phyloP scores from a whole-genome alignment of 2,329 filamentous ascomycete genomes.

The Aspergillus brunneoviolaceus region DNA sequence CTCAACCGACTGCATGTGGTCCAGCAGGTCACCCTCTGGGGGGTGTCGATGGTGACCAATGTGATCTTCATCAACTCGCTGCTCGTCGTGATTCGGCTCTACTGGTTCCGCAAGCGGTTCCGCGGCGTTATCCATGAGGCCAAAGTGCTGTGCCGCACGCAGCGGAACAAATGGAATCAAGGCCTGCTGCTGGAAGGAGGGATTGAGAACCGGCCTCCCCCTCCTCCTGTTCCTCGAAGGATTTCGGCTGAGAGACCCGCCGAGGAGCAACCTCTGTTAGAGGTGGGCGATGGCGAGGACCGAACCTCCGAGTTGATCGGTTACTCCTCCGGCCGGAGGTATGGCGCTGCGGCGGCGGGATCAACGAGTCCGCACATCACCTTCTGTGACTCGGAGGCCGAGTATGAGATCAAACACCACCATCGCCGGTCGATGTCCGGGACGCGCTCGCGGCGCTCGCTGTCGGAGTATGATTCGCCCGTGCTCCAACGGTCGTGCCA shows the following conservation, averaged over 20 bases:
- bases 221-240: no score
- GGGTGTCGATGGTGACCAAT: conserved; percentile 71
- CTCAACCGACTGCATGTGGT: conserved; percentile 65
- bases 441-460: conserved; percentile 23
- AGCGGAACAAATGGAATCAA: conserved; percentile 36
- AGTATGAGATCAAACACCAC: conserved; percentile 14
- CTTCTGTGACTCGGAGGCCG: conserved; percentile 15
- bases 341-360: conserved; percentile 8
- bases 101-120: conserved; percentile 96
- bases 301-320: not conserved
- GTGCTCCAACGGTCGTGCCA: not conserved
- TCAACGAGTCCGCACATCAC: conserved; percentile 33
- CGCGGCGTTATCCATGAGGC: conserved; percentile 74
- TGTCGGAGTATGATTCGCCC: conserved; percentile 15
- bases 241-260: not conserved
- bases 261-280: conserved; percentile 10
- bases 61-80: conserved; percentile 78
- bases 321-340: conserved; percentile 7
- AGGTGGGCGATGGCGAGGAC: not conserved
- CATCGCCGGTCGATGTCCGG: conserved; percentile 13
- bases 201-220: conserved; percentile 8
- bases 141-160: conserved; percentile 59
- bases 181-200: conserved; percentile 27
- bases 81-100: conserved; percentile 84
- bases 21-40: conserved; percentile 68